Evolutionary conservation across 495 filamentous ascomycete species (phyloP), one percentile per base, ranked within the genome.

Genomic region (Penicillium bialowiezense): DNA sequence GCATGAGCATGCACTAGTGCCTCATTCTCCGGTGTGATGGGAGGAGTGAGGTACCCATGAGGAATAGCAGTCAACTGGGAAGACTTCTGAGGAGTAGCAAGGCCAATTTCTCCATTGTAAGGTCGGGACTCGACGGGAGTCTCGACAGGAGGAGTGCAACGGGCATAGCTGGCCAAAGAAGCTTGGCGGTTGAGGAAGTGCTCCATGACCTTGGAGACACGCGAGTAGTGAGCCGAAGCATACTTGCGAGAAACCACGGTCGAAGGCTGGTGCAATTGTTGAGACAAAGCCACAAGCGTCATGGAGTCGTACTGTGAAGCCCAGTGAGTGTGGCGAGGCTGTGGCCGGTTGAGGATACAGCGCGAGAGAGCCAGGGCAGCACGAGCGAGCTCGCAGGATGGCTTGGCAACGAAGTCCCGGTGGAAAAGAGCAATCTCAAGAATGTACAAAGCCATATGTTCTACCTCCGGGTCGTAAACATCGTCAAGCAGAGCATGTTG

Each of bases 361-460:
- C 90, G 78, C 26, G 93, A 87, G 38, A 99, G 76, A 33, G 88
- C 90, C 42, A 97, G 72, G 1, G 91, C 88, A 38, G 90, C 86
- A 52, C 89, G 79, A 36, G 93, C 93, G 76, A 97, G 88, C 52
- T 95, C 83, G 3, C 91, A 95, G 15, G 93, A 91, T 48, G 83
- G 85, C 43, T 84, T 88, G 29, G 89, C 89, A 44, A 99, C 90
- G 60, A 97, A 97, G 45, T 97, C 95, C 58, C 90, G 86, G 71
- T 97, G 90, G 74, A 95, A 99, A 35, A 97, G 72, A 20, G 91
- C 89, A 58, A 97, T 90, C 70, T 99, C 93, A 55, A 87, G 82
- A 37, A 99, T 85, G 74, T 96, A 99, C 44, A 87, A 78, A 13
- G 93, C 83, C 87, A 97, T 91, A 63, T 96, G 88, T 70, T 97